phyloP scores from a whole-genome alignment of 345 rosid genomes.

The Boechera divaricarpa region DNA sequence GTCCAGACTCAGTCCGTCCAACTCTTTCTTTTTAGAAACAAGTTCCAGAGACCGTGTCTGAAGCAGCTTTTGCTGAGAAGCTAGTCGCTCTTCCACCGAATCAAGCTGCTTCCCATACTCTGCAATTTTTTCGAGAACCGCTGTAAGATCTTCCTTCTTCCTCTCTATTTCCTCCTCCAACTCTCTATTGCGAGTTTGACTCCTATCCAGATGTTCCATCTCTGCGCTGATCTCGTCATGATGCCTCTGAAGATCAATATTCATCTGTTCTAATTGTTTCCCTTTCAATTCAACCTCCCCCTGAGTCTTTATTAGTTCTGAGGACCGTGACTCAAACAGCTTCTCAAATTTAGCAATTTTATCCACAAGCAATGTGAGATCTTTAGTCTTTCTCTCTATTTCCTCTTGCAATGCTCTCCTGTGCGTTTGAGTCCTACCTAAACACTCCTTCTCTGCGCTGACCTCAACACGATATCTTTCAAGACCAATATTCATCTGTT shows the following conservation, averaged over 20 bases:
- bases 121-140: background rate
- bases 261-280: constrained; percentile 11
- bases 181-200: background rate
- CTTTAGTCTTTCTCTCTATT: background rate
- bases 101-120: constrained; percentile 22
- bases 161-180: constrained; percentile 25
- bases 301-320: constrained; percentile 17
- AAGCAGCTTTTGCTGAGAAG: constrained; percentile 27
- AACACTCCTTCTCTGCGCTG: constrained; percentile 7
- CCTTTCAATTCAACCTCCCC: constrained; percentile 20
- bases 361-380: constrained; percentile 5
- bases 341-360: background rate
- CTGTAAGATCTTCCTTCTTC: constrained; percentile 3
- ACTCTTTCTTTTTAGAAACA: constrained; percentile 26
- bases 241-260: constrained; percentile 20
- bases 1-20: constrained; percentile 22
- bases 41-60: constrained; percentile 23
- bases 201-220: constrained; percentile 14
- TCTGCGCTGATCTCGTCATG: background rate
- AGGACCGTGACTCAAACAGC: constrained; percentile 12
- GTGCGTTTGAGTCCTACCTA: background rate
- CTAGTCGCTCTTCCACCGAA: constrained; percentile 6
- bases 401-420: constrained; percentile 27
- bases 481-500: constrained; percentile 11
- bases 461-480: constrained; percentile 1